Evolutionary conservation across 2,329 filamentous ascomycete species (phyloP).

Genomic region (Cordyceps fumosorosea): DNA sequence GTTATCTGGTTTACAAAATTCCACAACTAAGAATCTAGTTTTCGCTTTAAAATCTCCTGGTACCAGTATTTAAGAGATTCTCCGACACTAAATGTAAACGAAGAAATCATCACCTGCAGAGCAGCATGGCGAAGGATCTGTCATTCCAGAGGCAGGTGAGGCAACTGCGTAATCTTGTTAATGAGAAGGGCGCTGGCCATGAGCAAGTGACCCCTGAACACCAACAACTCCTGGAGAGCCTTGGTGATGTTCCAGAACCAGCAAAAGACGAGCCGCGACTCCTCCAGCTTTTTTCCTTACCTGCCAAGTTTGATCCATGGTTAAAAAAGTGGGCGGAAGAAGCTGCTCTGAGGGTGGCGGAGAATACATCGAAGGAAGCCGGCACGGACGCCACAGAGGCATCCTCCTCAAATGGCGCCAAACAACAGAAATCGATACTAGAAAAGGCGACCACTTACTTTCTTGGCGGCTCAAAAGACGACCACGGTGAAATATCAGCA

Average conservation of each 20-base stretch:
- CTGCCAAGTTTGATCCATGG: neutral
- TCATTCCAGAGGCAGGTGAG: neutral
- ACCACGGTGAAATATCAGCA: neutral
- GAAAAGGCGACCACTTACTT: neutral
- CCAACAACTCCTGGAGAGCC: neutral
- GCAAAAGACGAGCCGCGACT: neutral
- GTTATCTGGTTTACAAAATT: neutral
- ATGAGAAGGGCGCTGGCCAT: neutral
- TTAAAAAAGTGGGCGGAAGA: neutral
- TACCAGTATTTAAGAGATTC: neutral
- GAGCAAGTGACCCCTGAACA: neutral
- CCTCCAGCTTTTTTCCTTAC: neutral
- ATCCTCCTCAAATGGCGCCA: neutral
- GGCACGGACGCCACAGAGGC: neutral
- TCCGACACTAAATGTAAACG: neutral
- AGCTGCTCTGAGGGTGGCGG: neutral
- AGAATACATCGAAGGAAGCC: neutral
- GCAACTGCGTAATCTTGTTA: neutral
- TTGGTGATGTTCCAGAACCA: neutral
- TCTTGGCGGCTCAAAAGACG: neutral
- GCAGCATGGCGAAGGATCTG: neutral
- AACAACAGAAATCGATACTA: neutral
- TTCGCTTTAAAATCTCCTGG: neutral
- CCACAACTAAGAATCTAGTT: neutral
- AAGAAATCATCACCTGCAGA: neutral